Percentiles rank a stretch among this genome's conserved stretches.
These are phyloP conservation scores for Yamadazyma friedrichii DNA, from an alignment of 1,139 yeast genomes.

Conservation along the genomic window DNA sequence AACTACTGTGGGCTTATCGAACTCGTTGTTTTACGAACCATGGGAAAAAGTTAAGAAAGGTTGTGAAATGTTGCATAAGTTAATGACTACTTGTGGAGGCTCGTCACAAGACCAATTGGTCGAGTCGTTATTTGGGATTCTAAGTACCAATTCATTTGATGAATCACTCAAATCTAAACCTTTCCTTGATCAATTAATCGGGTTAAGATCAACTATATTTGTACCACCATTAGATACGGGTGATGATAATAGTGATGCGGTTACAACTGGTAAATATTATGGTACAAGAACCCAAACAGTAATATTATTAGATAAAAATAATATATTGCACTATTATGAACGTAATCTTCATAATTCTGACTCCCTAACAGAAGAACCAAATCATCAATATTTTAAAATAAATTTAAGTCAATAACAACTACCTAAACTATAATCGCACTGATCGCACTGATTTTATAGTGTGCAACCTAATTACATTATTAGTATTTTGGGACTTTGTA, in stretches of 20 bases:
- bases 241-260: constrained; percentile 11
- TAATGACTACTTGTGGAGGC: constrained; percentile 30
- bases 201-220: constrained; percentile 61
- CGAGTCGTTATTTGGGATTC: constrained; percentile 50
- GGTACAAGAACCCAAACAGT: constrained; percentile 93
- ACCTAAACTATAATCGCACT: constrained; percentile 5
- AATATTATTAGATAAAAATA: constrained; percentile 54
- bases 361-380: constrained; percentile 10
- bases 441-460: too few relatives aligned
- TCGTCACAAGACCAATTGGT: constrained; percentile 43
- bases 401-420: constrained; percentile 11
- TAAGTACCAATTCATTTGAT: constrained; percentile 48
- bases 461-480: not conserved
- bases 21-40: constrained; percentile 58
- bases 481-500: not conserved
- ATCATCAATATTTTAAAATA: constrained; percentile 8
- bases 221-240: constrained; percentile 58
- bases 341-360: constrained; percentile 33
- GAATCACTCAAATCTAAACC: constrained; percentile 19
- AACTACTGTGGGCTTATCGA: constrained; percentile 49
- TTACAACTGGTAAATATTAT: constrained; percentile 52
- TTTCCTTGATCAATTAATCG: constrained; percentile 33
- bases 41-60: constrained; percentile 75
- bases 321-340: constrained; percentile 42
- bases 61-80: constrained; percentile 35